Base-by-base conservation (phyloP, 1,139 yeast genomes). In the Saccharomyces hybrid region DNA sequence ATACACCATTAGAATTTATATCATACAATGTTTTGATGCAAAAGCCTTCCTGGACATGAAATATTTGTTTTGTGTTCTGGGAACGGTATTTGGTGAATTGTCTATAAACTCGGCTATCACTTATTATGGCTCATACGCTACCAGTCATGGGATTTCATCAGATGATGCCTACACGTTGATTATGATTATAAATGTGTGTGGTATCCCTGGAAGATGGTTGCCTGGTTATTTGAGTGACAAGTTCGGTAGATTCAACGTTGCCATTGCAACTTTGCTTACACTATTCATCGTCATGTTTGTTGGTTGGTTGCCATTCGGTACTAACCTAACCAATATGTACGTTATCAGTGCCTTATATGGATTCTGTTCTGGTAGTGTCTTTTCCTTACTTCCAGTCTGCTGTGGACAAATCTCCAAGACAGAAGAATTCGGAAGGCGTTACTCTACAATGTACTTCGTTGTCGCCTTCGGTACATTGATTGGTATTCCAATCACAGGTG, bases 381-480 rank as follows among this genome's bases (percentile, higher is more conserved):
- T 78, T 54, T 72, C 81, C 7, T 56, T 79, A 50, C 68, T 80
- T 14, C 83, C 84, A 4, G 78, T 74, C 2, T 73, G 82, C 55
- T 73, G 80, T 54, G 79, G 83, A 0, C 89, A 84, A 66, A 81
- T 85, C 23, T 82, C 88, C 47, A 77, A 77, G 51, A 81, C 85
- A 1, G 81, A 81, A 46, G 79, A 77, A 54, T 84, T 84, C 61
- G 91, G 91, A 28, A 82, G 79, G 62, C 76, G 86, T 28, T 85
- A 82, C 63, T 88, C 90, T 0, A 83, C 88, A 0, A 76, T 84
- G 68, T 84, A 85, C 65, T 82, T 82, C 61, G 73, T 82, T 46
- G 82, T 83, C 48, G 78, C 87, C 8, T 79, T 84, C 62, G 81
- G 81, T 42, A 79, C 81, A 5, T 70, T 84, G 48, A 74, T 77